phyloP scores from a whole-genome alignment of 352 stramenopile species.

The Phytophthora rubi region DNA sequence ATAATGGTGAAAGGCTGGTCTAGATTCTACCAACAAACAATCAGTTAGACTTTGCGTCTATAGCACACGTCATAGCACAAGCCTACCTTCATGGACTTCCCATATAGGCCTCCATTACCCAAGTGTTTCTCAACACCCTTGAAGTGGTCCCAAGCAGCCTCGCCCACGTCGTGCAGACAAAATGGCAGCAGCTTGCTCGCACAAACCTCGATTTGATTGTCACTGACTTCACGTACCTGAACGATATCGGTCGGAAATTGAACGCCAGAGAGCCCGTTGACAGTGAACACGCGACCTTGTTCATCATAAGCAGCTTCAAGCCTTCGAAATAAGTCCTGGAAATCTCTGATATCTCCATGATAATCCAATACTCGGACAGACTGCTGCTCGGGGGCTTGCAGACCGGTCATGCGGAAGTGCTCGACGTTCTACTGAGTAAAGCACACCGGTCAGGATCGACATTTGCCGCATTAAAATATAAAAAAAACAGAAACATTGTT shows the following conservation, averaged over 20 bases:
- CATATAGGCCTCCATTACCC: conserved; percentile 22
- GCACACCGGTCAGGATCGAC: not conserved
- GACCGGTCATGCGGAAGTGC: not conserved
- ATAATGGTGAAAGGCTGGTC: conserved; percentile 24
- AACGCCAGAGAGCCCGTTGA: conserved; percentile 10
- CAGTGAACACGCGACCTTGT: conserved; percentile 31
- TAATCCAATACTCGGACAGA: conserved; percentile 13
- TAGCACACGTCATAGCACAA: not conserved
- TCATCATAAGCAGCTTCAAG: conserved; percentile 31
- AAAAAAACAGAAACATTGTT: not conserved
- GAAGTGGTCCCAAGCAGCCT: conserved; percentile 30
- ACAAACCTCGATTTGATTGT: conserved; percentile 21
- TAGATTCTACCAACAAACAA: conserved; percentile 14
- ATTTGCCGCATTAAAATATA: too few species aligned
- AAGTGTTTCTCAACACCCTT: conserved; percentile 28
- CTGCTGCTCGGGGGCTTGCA: not conserved
- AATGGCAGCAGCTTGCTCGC: conserved; percentile 32
- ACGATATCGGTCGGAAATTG: conserved; percentile 6
- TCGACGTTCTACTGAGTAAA: not conserved
- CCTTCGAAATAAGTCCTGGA: conserved; percentile 27
- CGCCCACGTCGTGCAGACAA: conserved; percentile 11
- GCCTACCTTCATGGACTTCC: conserved; percentile 20
- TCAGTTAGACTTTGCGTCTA: too few species aligned
- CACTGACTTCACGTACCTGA: conserved; percentile 17
- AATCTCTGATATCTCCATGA: conserved; percentile 27